Percentiles rank a stretch among this genome's conserved stretches.
Conservation (phyloP, 495 filamentous ascomycete species). For the Entonaema liquescens region DNA sequence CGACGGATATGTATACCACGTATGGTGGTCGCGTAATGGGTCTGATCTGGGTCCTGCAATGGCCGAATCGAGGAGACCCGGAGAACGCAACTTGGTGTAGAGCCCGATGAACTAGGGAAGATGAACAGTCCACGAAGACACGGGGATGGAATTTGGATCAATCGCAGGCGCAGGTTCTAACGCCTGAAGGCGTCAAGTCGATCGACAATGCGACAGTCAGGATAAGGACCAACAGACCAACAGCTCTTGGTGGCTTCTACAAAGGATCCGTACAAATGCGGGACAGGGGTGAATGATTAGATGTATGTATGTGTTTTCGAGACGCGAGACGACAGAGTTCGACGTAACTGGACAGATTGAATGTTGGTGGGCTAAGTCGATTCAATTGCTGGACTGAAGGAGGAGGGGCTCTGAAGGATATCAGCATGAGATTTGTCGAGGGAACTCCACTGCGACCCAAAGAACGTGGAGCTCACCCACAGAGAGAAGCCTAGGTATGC, state of each 20-base stretch:
- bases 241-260: conserved; percentile 8
- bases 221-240: conserved; percentile 18
- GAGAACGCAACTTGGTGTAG: conserved; percentile 7
- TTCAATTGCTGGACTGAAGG: conserved; percentile 28
- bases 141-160: conserved; percentile 15
- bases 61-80: conserved; percentile 30
- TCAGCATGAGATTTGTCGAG: conserved; percentile 39
- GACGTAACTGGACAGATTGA: conserved; percentile 32
- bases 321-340: conserved; percentile 22
- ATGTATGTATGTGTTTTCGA: conserved; percentile 32
- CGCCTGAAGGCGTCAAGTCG: conserved; percentile 7
- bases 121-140: conserved; percentile 16
- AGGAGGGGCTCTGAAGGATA: conserved; percentile 43
- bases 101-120: conserved; percentile 5
- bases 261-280: conserved; percentile 7
- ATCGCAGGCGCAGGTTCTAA: conserved; percentile 19
- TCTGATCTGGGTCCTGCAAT: conserved; percentile 32
- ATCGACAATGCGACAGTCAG: conserved; percentile 20
- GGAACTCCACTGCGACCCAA: conserved; percentile 39
- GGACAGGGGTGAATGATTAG: conserved; percentile 2
- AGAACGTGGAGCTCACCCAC: conserved; percentile 32
- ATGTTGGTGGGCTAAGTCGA: conserved; percentile 31
- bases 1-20: conserved; percentile 31
- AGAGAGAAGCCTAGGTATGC: conserved; percentile 1
- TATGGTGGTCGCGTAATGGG: conserved; percentile 30